These are phyloP conservation scores for Diaporthe nobilis DNA, from an alignment of 2,329 filamentous ascomycete species.

Conservation along the genomic window DNA sequence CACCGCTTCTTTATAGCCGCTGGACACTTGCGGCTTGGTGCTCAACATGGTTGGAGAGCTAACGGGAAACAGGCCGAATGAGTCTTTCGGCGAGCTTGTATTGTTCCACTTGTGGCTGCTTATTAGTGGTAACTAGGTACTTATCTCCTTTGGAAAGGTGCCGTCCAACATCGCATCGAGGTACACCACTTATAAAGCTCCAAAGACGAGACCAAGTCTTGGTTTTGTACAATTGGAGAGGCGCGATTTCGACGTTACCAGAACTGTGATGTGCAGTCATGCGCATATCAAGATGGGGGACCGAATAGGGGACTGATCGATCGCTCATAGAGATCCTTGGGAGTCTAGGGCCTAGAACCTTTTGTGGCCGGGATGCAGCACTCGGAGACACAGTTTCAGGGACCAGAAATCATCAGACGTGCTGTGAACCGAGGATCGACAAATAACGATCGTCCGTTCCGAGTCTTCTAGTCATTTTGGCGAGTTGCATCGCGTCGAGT, in stretches of 20 bases:
- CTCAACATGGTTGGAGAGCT: neutral
- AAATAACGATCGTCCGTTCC: conserved; percentile 30
- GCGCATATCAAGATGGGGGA: neutral
- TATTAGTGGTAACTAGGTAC: neutral
- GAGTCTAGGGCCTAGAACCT: conserved; percentile 11
- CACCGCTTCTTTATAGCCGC: neutral
- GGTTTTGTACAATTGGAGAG: neutral
- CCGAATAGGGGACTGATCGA: neutral
- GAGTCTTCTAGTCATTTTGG: conserved; percentile 14
- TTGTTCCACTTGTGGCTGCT: neutral
- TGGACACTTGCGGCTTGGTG: neutral
- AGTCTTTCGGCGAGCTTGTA: conserved; percentile 36
- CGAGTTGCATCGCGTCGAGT: conserved; percentile 24
- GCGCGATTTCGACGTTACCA: neutral
- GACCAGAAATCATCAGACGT: conserved; percentile 29
- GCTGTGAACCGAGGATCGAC: conserved; percentile 22
- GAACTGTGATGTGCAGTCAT: neutral
- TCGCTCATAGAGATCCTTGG: neutral
- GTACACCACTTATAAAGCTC: neutral
- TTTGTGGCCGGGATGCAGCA: conserved; percentile 15
- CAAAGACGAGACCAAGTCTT: neutral
- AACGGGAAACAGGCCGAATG: conserved; percentile 28
- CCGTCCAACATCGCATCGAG: neutral
- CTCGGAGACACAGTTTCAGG: conserved; percentile 25
- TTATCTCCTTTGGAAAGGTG: neutral